phyloP scores from a whole-genome alignment of 208 protist genomes.

The Acanthamoeba lenticulata region DNA sequence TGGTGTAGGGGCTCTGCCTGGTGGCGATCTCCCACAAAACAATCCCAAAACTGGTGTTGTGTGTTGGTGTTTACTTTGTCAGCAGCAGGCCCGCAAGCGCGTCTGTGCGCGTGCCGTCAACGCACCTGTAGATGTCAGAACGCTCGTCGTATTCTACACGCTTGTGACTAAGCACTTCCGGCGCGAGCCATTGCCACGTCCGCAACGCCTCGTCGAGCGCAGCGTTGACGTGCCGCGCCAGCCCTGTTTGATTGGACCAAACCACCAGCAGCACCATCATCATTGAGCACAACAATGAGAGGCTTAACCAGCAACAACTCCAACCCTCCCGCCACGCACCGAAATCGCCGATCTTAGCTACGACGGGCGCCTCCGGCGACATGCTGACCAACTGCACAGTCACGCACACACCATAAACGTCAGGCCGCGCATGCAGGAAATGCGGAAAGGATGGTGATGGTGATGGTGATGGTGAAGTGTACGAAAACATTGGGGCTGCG shows the following conservation, averaged over 20 bases:
- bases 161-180: background rate
- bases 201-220: background rate
- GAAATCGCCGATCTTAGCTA: conserved; percentile 77
- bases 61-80: too few relatives aligned
- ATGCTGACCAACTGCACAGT: background rate
- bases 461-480: background rate
- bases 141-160: conserved; percentile 43
- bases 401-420: background rate
- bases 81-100: too few relatives aligned
- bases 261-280: too few relatives aligned
- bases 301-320: too few relatives aligned
- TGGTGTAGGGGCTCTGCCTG: background rate
- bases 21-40: conserved; percentile 36
- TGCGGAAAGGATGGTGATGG: background rate
- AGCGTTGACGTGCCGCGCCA: conserved; percentile 18
- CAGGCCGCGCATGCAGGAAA: background rate
- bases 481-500: conserved; percentile 75
- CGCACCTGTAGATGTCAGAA: conserved; percentile 46
- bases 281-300: too few relatives aligned
- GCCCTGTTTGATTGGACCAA: too few relatives aligned
- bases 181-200: conserved; percentile 63
- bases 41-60: background rate
- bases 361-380: background rate
- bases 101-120: too few relatives aligned
- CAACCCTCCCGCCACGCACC: too few relatives aligned